phyloP scores from a whole-genome alignment of 1,139 yeast species.

The Geotrichum macrosporum region DNA sequence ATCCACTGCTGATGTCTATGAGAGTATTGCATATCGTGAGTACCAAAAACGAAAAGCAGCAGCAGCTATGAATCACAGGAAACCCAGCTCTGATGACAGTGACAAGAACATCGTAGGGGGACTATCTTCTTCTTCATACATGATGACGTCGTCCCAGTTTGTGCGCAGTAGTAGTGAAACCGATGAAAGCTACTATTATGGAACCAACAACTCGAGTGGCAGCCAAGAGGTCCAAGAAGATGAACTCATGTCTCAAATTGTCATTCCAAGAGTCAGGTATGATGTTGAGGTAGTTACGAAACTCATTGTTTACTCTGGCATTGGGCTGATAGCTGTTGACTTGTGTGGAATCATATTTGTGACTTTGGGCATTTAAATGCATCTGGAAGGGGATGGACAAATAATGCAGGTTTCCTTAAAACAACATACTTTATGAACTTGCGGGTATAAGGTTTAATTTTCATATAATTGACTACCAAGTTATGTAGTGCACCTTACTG shows the following conservation, averaged over 20 bases:
- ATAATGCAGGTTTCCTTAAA: too few relatives aligned
- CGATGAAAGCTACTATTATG: constrained; percentile 20
- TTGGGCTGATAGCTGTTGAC: constrained; percentile 41
- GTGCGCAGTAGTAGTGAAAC: constrained; percentile 9
- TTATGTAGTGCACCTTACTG: too few relatives aligned
- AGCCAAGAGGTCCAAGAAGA: constrained; percentile 25
- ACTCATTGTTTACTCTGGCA: constrained; percentile 69
- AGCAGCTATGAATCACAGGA: constrained; percentile 15
- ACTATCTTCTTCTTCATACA: constrained; percentile 3
- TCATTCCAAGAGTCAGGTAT: constrained; percentile 48
- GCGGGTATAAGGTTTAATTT: too few relatives aligned
- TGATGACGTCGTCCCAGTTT: not conserved
- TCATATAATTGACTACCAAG: too few relatives aligned
- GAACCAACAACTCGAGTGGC: constrained; percentile 1
- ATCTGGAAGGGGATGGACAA: not conserved
- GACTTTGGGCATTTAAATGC: constrained; percentile 22
- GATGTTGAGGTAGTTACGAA: constrained; percentile 74
- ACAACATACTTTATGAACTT: too few relatives aligned
- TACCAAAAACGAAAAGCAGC: constrained; percentile 27
- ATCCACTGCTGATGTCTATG: constrained; percentile 43
- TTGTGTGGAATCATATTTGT: constrained; percentile 27
- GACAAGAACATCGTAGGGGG: constrained; percentile 7
- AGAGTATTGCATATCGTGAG: constrained; percentile 27
- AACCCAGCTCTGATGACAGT: constrained; percentile 22
- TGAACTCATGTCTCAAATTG: constrained; percentile 37